Evolutionary conservation across 202 grass and related monocot genomes (phyloP).

Genomic region (Brachypodium distachyon): DNA sequence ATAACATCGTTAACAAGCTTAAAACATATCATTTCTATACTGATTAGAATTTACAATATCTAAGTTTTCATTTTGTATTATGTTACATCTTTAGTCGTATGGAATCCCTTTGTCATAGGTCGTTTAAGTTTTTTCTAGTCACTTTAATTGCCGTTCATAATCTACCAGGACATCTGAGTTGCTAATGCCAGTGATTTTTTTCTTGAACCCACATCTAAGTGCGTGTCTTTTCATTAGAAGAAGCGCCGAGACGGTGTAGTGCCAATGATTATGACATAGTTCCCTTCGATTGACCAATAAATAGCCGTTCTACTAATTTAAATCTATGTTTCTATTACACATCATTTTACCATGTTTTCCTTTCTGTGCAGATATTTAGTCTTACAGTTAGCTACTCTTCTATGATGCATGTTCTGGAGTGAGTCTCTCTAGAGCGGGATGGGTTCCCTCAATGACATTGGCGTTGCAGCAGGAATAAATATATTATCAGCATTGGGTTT

Average conservation of each 20-base stretch:
- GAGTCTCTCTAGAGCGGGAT: constrained; percentile 32
- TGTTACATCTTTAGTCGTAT: not conserved
- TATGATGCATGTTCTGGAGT: constrained; percentile 12
- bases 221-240: too few species aligned
- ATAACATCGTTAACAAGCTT: not conserved
- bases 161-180: not conserved
- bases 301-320: not conserved
- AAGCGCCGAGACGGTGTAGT: too few species aligned
- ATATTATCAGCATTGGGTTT: constrained; percentile 69
- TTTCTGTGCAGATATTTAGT: constrained; percentile 15
- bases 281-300: not conserved
- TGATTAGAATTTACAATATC: not conserved
- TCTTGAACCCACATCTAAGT: too few species aligned
- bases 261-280: not conserved
- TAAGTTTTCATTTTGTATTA: not conserved
- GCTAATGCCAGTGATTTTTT: not conserved
- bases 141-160: not conserved
- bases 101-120: too few species aligned
- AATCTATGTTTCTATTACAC: not conserved
- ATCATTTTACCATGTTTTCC: not conserved
- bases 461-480: constrained; percentile 60
- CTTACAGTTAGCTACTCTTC: not conserved
- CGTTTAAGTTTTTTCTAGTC: too few species aligned
- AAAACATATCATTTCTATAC: not conserved
- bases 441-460: constrained; percentile 71